A percentile compares a stretch with the other conserved stretches of the same genome.
Evolutionary conservation across 1,284 basidiomycete species (phyloP).

Genomic region (Apiotrichum siamense): DNA sequence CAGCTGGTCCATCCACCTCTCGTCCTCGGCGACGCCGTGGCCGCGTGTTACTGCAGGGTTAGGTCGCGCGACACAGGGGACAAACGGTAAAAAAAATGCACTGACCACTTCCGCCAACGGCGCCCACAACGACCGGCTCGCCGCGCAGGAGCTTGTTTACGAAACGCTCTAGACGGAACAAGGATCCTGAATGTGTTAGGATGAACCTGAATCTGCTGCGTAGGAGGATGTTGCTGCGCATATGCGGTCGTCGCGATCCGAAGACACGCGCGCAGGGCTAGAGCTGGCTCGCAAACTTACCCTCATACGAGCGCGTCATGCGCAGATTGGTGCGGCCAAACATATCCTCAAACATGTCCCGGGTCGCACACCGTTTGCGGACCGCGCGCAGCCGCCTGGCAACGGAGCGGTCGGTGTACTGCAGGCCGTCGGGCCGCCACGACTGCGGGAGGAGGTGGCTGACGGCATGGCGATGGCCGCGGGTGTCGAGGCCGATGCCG

Average conservation of each 20-base stretch:
- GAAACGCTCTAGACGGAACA: slow-evolving; percentile 25
- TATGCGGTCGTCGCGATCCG: background rate
- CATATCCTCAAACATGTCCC: slow-evolving; percentile 28
- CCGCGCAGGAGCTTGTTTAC: slow-evolving; percentile 37
- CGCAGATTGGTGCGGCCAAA: slow-evolving; percentile 40
- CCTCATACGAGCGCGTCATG: slow-evolving; percentile 38
- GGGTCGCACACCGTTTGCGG: slow-evolving; percentile 12
- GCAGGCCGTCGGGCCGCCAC: background rate
- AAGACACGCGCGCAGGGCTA: too few species aligned
- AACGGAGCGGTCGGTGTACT: background rate
- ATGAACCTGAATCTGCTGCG: too few species aligned
- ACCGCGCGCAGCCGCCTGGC: background rate
- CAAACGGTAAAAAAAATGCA: background rate
- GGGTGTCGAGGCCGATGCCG: too few species aligned
- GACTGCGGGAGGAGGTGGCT: too few species aligned
- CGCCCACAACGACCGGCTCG: slow-evolving; percentile 32
- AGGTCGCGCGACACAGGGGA: background rate
- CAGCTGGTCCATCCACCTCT: slow-evolving; percentile 39
- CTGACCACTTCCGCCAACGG: slow-evolving; percentile 44
- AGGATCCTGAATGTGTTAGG: slow-evolving; percentile 24
- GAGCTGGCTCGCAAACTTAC: too few species aligned
- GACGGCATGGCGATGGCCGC: too few species aligned
- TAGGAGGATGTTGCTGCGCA: too few species aligned
- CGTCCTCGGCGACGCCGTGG: slow-evolving; percentile 31
- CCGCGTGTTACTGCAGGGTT: slow-evolving; percentile 38